phyloP scores from a whole-genome alignment of 345 rosid species.

The Combretum micranthum region DNA sequence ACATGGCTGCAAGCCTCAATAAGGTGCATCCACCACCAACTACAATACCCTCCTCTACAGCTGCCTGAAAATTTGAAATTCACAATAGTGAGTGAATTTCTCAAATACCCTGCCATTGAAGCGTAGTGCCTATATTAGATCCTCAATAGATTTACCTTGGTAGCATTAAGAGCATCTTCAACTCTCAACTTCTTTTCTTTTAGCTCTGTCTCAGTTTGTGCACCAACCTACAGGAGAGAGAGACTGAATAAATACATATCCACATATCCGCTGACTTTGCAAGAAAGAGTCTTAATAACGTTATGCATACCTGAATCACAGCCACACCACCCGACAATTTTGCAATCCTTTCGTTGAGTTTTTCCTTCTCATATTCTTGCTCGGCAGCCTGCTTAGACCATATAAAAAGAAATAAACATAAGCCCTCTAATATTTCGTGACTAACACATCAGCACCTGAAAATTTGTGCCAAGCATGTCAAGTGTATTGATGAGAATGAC shows the following conservation, averaged over 20 bases:
- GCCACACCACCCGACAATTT: constrained; percentile 88
- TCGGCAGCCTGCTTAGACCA: constrained; percentile 55
- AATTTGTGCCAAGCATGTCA: neutral
- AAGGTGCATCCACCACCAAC: constrained; percentile 91
- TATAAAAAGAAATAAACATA: no score
- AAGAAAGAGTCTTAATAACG: neutral
- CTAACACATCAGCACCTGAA: neutral
- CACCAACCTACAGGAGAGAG: constrained; percentile 47
- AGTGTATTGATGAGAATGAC: no score
- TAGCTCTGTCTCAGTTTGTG: constrained; percentile 87
- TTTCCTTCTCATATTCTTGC: constrained; percentile 93
- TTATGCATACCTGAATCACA: constrained; percentile 52
- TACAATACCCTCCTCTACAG: constrained; percentile 80
- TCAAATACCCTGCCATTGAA: no score
- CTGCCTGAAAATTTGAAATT: no score
- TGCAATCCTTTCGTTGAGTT: constrained; percentile 90
- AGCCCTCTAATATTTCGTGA: neutral
- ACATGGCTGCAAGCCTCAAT: constrained; percentile 63
- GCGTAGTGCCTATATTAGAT: no score
- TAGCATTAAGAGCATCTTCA: constrained; percentile 98
- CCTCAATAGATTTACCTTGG: constrained; percentile 42
- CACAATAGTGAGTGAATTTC: no score
- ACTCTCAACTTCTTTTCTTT: constrained; percentile 97
- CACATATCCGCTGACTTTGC: neutral
- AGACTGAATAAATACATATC: constrained; percentile 2